Conservation (phyloP, 2,329 filamentous ascomycete species). For the Dactylella cylindrospora region DNA sequence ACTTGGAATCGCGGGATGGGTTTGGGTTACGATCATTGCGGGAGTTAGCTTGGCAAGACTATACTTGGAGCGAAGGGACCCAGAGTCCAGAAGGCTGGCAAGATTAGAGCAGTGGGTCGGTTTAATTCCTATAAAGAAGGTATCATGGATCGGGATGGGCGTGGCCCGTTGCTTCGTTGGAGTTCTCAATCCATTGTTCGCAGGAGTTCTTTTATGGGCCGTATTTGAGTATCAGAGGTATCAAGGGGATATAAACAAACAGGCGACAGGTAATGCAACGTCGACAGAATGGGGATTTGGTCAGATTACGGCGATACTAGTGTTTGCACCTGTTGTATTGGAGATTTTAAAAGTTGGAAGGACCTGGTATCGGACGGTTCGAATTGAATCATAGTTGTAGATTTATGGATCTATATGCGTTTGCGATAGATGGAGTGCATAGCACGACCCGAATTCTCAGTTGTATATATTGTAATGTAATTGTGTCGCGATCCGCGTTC, state of each 20-base stretch:
- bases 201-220: slow-evolving; percentile 8
- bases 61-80: slow-evolving; percentile 1
- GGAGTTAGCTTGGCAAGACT: slow-evolving; percentile 2
- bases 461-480: too few species aligned
- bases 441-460: too few species aligned
- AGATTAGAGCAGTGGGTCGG: too few species aligned
- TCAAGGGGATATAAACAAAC: slow-evolving; percentile 7
- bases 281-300: slow-evolving; percentile 20
- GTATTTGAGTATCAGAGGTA: slow-evolving; percentile 14
- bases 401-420: too few species aligned
- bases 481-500: too few species aligned
- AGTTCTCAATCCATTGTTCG: slow-evolving; percentile 1
- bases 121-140: too few species aligned
- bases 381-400: too few species aligned
- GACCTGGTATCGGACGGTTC: too few species aligned
- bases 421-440: too few species aligned
- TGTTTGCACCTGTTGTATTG: slow-evolving; percentile 19
- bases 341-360: too few species aligned
- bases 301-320: slow-evolving; percentile 18
- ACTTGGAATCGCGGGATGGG: slow-evolving; percentile 18
- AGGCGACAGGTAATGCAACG: not conserved
- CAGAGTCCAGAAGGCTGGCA: not conserved
- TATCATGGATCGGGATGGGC: too few species aligned
- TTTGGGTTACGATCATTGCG: slow-evolving; percentile 9
- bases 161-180: too few species aligned